Base-by-base conservation (phyloP, 2,329 filamentous ascomycete genomes). In the Fulvia fulva region DNA sequence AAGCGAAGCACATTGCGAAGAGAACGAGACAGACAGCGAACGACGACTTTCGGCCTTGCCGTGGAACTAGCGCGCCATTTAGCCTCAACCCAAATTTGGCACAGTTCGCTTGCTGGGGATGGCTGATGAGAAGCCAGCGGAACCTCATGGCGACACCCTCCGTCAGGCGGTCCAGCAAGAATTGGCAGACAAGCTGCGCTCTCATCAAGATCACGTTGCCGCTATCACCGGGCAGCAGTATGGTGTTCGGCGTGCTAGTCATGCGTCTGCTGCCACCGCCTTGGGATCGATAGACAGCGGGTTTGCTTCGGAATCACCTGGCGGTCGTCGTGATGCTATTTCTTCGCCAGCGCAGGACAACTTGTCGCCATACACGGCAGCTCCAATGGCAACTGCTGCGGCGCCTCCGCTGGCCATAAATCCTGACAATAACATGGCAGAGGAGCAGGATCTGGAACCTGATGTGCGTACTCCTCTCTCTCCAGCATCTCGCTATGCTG, bases 391-490 rank as follows among this genome's bases (percentile, higher is more conserved):
- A 14, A 37, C 7, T 37, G 2, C 34, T 37, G 34, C 34, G 16
- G 34, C 34, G 34, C 34, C 34, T n/a, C n/a, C 34, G n/a, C 56
- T 47, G 21, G 19, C 47, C 11, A 19, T 55, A 28, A 50, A 51
- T 46, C 51, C 63, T 8, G 59, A 64, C 21, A 57, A 53, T 6
- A 66, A 69, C 43, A 62, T 67, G 43, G 71, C 73, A 14, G 65
- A 71, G 47, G 72, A 74, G 58, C 73, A 74, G 56, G 58, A 69
- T 37, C 62, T 75, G 19, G 71, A 74, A 61, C 67, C 67, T 26
- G 72, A 74, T 62, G 72, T 73, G 63, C 51, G 71, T 66, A 28
- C 57, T n/a, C 51, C 45, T 57, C 41, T 30, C 47, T 14, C n/a
- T 21, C 30, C 26, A 46, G 51, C 1, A 43, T 9, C 41, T 26